phyloP scores from a whole-genome alignment of 441 rosid genomes.

The Jatropha multifida region DNA sequence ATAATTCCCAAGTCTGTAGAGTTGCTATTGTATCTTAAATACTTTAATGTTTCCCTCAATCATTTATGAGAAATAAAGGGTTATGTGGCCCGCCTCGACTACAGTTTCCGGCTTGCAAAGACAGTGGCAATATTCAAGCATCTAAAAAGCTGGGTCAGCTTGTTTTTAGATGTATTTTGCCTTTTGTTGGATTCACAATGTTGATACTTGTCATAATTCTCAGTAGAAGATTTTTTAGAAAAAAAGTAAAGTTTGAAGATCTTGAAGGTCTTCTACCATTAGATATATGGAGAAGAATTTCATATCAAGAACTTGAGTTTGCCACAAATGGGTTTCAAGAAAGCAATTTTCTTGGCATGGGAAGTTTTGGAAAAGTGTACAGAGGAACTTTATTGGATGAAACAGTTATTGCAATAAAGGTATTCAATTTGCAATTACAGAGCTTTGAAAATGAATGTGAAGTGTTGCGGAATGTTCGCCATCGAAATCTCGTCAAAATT shows the following conservation, averaged over 20 bases:
- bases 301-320: constrained; percentile 25
- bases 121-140: too few relatives aligned
- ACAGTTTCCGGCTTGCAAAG: constrained; percentile 11
- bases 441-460: constrained; percentile 16
- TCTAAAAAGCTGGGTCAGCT: not conserved
- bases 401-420: constrained; percentile 1
- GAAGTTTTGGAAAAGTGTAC: constrained; percentile 15
- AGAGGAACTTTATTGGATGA: constrained; percentile 9
- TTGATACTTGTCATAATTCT: not conserved
- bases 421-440: constrained; percentile 6
- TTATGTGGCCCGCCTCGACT: not conserved
- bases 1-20: constrained; percentile 17
- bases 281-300: constrained; percentile 21
- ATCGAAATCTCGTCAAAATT: constrained; percentile 18
- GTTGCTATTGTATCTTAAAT: not conserved
- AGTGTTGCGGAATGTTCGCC: constrained; percentile 5
- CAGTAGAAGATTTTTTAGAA: not conserved
- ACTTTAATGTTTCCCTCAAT: constrained; percentile 19
- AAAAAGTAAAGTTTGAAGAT: not conserved
- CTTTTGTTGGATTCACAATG: not conserved
- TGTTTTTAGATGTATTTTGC: constrained; percentile 9
- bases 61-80: constrained; percentile 13
- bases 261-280: not conserved
- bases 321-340: constrained; percentile 19
- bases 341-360: constrained; percentile 12